phyloP scores from a whole-genome alignment of 345 rosid genomes.

The Brassica juncea region DNA sequence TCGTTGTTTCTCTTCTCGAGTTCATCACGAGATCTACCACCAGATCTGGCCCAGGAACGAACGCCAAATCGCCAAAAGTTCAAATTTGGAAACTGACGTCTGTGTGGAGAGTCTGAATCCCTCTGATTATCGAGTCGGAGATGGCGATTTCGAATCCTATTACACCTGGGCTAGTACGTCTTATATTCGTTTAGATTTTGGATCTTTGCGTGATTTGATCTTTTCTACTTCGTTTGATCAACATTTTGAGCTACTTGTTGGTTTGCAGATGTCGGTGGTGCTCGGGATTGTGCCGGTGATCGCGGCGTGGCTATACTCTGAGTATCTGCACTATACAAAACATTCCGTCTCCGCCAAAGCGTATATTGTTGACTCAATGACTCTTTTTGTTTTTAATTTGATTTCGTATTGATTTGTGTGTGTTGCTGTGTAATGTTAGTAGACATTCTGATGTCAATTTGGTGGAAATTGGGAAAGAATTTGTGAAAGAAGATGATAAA shows the following conservation, averaged over 20 bases:
- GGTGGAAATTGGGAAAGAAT: slow-evolving; percentile 59
- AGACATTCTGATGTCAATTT: slow-evolving; percentile 79
- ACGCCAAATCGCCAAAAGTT: not conserved
- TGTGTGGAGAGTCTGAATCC: slow-evolving; percentile 13
- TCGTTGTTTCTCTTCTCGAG: not conserved
- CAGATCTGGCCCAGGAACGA: slow-evolving; percentile 37
- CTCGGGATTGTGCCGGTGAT: slow-evolving; percentile 69
- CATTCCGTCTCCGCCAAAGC: slow-evolving; percentile 54
- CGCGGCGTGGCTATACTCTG: slow-evolving; percentile 78
- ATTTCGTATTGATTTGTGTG: not conserved
- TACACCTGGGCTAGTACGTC: slow-evolving; percentile 77
- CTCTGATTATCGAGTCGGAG: slow-evolving; percentile 10
- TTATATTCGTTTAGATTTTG: slow-evolving; percentile 1
- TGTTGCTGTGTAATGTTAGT: slow-evolving; percentile 39
- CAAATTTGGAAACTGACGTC: not conserved
- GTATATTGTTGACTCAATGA: slow-evolving; percentile 46
- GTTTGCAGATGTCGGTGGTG: slow-evolving; percentile 71
- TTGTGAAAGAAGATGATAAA: slow-evolving; percentile 73
- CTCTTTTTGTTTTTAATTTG: not conserved
- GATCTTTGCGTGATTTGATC: slow-evolving; percentile 26
- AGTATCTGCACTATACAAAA: slow-evolving; percentile 69
- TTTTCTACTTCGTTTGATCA: not conserved
- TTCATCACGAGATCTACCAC: not conserved
- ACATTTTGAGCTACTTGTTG: slow-evolving; percentile 1
- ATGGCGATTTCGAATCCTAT: slow-evolving; percentile 58